Conservation (phyloP, 164 flowering plant species). For the Taxillus chinensis region DNA sequence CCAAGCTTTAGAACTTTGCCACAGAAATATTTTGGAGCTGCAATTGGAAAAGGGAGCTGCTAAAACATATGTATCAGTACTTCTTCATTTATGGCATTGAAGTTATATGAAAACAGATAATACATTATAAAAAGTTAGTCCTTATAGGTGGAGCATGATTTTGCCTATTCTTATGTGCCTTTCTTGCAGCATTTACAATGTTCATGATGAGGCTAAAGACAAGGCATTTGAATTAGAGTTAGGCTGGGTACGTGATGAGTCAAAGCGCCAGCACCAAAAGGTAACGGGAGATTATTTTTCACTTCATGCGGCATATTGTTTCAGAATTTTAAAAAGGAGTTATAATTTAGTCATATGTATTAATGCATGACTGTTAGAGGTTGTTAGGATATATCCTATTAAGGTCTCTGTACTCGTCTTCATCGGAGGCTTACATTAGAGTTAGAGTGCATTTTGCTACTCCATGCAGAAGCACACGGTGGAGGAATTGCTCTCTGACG, state of each 20-base stretch:
- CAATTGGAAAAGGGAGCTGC: slow-evolving; percentile 5
- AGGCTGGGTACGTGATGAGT: slow-evolving; percentile 6
- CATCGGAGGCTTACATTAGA: not conserved
- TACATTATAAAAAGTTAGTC: too few species aligned
- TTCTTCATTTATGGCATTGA: too few species aligned
- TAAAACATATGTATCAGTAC: not conserved
- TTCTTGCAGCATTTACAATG: slow-evolving; percentile 2
- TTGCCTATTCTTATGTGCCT: not conserved
- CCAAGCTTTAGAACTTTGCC: not conserved
- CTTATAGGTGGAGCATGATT: not conserved
- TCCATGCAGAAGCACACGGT: slow-evolving; percentile 5
- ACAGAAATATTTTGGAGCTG: slow-evolving; percentile 4
- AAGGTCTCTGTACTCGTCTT: not conserved
- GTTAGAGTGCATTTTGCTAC: slow-evolving; percentile 12
- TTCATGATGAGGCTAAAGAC: slow-evolving; percentile 8
- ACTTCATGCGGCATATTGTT: too few species aligned
- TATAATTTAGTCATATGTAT: too few species aligned
- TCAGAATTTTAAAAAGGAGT: too few species aligned
- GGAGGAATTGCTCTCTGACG: slow-evolving; percentile 7
- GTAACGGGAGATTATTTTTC: too few species aligned
- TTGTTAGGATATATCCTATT: too few species aligned
- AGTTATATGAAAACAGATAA: too few species aligned
- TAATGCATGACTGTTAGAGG: too few species aligned
- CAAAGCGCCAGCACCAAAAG: slow-evolving; percentile 5
- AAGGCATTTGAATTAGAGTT: slow-evolving; percentile 6